These are phyloP conservation scores for Durusdinium trenchii DNA, from an alignment of 73 alveolate species.

Conservation along the genomic window DNA sequence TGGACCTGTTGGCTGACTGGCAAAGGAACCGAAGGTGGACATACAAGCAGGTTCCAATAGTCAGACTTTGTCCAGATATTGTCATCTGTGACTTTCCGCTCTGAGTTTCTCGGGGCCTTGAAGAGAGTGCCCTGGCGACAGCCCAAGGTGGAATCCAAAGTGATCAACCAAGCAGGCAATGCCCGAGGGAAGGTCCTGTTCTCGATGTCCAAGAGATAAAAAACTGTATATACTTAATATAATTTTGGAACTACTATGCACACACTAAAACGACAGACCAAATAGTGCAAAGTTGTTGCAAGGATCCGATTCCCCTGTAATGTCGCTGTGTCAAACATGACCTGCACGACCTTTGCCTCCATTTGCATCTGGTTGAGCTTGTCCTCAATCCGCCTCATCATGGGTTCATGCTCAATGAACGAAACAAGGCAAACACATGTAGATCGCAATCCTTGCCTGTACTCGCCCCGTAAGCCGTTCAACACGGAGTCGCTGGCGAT, in stretches of 20 bases:
- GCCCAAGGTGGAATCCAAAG: slow-evolving; percentile 1
- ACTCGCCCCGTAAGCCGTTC: no score
- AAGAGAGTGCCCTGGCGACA: slow-evolving; percentile 1
- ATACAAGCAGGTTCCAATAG: not conserved
- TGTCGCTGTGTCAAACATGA: not conserved
- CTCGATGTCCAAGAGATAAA: not conserved
- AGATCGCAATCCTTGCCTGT: no score
- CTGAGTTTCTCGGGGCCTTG: slow-evolving; percentile 46
- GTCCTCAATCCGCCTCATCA: slow-evolving; percentile 16
- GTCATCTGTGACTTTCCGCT: not conserved
- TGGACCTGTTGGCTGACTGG: not conserved
- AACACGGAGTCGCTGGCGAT: no score
- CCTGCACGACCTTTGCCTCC: slow-evolving; percentile 16
- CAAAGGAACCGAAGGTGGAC: not conserved
- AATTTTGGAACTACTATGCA: no score
- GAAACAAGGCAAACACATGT: no score
- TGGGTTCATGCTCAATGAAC: no score
- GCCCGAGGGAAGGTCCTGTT: not conserved
- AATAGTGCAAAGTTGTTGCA: no score
- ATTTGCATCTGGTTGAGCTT: not conserved
- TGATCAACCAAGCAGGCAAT: not conserved
- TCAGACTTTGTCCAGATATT: not conserved
- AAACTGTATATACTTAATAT: not conserved
- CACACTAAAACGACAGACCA: no score
- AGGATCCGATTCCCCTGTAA: slow-evolving; percentile 16